Percentiles rank a stretch among this genome's conserved stretches.
Evolutionary conservation across 129 eudicot species (phyloP).

Genomic region (Tagetes erecta): DNA sequence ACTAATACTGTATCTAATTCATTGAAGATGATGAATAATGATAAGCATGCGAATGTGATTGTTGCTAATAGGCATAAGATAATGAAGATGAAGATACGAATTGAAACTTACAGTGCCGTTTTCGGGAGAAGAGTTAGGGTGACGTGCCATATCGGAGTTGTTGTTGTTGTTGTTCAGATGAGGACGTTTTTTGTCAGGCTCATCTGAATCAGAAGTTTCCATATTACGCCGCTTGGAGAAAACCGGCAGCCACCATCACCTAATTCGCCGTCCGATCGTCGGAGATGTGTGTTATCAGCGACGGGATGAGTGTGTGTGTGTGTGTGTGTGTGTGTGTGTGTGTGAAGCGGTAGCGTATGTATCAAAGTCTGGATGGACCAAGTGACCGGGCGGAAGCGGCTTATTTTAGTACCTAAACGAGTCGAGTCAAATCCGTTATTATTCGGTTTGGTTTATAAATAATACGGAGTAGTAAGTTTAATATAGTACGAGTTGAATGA

Average conservation of each 20-base stretch:
- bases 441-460: no score
- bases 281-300: neutral
- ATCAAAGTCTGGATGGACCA: no score
- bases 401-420: no score
- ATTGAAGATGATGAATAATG: slow-evolving; percentile 7
- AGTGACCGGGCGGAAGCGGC: no score
- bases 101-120: slow-evolving; percentile 47
- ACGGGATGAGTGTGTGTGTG: neutral
- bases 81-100: neutral
- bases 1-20: neutral
- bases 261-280: slow-evolving; percentile 18
- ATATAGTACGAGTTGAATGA: no score
- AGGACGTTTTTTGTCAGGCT: slow-evolving; percentile 58
- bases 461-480: no score
- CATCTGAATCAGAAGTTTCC: slow-evolving; percentile 61
- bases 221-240: slow-evolving; percentile 35
- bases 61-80: neutral
- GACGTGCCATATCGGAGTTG: slow-evolving; percentile 66
- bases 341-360: neutral
- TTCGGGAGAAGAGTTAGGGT: slow-evolving; percentile 59
- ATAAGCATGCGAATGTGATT: neutral
- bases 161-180: slow-evolving; percentile 29
- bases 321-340: neutral
- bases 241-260: slow-evolving; percentile 43
- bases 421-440: no score